phyloP scores from a whole-genome alignment of 179 eudicot species.

The Actinidia arguta region DNA sequence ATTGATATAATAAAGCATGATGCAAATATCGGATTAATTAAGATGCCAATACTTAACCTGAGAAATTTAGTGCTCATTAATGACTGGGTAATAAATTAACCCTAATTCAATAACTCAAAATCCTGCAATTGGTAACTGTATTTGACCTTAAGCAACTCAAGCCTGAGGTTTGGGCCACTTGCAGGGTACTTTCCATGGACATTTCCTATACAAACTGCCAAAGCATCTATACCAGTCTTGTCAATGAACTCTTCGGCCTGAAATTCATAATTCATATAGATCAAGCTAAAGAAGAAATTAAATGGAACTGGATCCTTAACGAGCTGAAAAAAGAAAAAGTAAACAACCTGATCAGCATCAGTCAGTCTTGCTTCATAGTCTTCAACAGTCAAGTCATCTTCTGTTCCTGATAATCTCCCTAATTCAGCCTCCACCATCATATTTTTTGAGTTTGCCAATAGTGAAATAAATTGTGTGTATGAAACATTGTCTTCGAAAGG shows the following conservation, averaged over 20 bases:
- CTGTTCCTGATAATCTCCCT: conserved; percentile 97
- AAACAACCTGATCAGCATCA: conserved; percentile 70
- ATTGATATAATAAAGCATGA: neutral
- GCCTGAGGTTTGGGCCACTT: conserved; percentile 86
- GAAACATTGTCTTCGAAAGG: conserved; percentile 75
- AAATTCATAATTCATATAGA: conserved; percentile 21
- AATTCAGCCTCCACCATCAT: conserved; percentile 94
- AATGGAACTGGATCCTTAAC: neutral
- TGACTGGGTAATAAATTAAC: too few relatives aligned
- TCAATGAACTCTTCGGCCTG: conserved; percentile 92
- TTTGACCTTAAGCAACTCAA: conserved; percentile 94
- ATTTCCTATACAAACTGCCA: conserved; percentile 98
- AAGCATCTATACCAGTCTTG: conserved; percentile 86
- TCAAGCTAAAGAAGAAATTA: neutral
- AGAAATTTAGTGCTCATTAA: too few relatives aligned
- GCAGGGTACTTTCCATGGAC: conserved; percentile 98
- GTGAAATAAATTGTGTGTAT: conserved; percentile 72
- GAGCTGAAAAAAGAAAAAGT: conserved; percentile 4
- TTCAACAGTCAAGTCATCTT: conserved; percentile 90
- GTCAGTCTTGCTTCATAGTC: conserved; percentile 93
- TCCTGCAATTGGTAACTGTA: too few relatives aligned
- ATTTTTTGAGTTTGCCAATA: conserved; percentile 71
- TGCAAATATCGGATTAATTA: too few relatives aligned
- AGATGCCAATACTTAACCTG: too few relatives aligned
- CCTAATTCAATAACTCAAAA: too few relatives aligned